Conservation (phyloP, 768 basidiomycete species). For the Lepiota brunneoincarnata region DNA sequence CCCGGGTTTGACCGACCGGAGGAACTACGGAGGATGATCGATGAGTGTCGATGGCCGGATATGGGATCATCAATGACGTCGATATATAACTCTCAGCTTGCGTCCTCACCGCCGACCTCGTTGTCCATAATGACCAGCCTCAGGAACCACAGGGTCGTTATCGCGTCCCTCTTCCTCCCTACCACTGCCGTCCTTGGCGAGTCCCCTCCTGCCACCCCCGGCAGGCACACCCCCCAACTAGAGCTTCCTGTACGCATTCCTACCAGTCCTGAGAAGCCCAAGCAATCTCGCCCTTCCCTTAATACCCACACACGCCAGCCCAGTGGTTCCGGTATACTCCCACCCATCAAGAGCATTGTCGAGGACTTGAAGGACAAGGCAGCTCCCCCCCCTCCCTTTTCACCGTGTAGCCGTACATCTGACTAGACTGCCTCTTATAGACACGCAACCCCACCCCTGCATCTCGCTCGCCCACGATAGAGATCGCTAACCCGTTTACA, state of each 20-base stretch:
- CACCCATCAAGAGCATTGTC: conserved; percentile 69
- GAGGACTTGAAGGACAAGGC: conserved; percentile 76
- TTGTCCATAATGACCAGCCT: conserved; percentile 57
- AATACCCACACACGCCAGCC: conserved; percentile 21
- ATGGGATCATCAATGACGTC: conserved; percentile 11
- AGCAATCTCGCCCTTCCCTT: conserved; percentile 11
- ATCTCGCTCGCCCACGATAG: conserved; percentile 36
- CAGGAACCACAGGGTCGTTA: conserved; percentile 69
- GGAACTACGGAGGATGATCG: conserved; percentile 6
- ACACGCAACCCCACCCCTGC: conserved; percentile 38
- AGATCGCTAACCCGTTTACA: conserved; percentile 57
- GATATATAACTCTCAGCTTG: neutral
- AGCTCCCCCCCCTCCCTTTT: neutral
- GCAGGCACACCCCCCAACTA: conserved; percentile 20
- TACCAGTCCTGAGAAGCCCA: conserved; percentile 3
- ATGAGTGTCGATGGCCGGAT: conserved; percentile 9
- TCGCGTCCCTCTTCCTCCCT: conserved; percentile 85
- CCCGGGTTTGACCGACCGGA: neutral
- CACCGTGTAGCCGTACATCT: neutral
- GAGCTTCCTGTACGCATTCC: conserved; percentile 15
- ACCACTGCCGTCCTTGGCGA: conserved; percentile 65
- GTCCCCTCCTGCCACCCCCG: conserved; percentile 51
- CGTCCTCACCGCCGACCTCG: conserved; percentile 1
- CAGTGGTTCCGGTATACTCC: conserved; percentile 21
- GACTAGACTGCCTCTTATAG: conserved; percentile 30